phyloP scores from a whole-genome alignment of 148 eudicot genomes.

The Camellia sinensis region DNA sequence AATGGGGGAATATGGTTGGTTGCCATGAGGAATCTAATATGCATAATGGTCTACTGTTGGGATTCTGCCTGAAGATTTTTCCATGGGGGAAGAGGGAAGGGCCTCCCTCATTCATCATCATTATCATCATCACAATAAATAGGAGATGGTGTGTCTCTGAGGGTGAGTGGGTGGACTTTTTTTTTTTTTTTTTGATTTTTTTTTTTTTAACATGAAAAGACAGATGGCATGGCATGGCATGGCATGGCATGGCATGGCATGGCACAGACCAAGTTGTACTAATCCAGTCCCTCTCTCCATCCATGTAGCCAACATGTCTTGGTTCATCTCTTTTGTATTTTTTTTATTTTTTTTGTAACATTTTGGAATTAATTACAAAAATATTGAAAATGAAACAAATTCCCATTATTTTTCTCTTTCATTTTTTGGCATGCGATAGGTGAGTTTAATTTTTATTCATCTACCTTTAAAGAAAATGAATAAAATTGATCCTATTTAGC shows the following conservation, averaged over 20 bases:
- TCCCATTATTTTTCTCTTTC: not conserved
- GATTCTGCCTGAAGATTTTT: constrained; percentile 29
- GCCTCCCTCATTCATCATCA: not conserved
- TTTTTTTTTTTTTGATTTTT: too few species aligned
- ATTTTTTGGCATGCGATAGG: too few species aligned
- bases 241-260: constrained; percentile 1
- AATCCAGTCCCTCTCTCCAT: not conserved
- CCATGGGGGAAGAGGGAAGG: not conserved
- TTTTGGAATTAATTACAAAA: not conserved
- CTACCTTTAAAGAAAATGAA: too few species aligned
- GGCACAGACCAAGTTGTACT: not conserved
- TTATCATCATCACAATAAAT: not conserved
- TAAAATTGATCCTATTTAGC: too few species aligned
- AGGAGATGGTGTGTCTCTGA: not conserved
- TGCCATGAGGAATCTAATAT: constrained; percentile 4
- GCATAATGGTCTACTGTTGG: constrained; percentile 14
- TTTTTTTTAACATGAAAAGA: not conserved
- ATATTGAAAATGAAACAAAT: not conserved
- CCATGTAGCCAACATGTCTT: not conserved
- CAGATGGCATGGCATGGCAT: not conserved
- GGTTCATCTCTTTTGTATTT: not conserved
- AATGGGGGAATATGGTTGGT: constrained; percentile 12
- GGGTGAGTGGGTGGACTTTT: not conserved
- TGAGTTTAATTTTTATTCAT: too few species aligned
- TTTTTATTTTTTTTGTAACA: not conserved